Evolutionary conservation across 495 filamentous ascomycete genomes (phyloP), one percentile per base, ranked within the genome.

Genomic region (Cercophora sp.): DNA sequence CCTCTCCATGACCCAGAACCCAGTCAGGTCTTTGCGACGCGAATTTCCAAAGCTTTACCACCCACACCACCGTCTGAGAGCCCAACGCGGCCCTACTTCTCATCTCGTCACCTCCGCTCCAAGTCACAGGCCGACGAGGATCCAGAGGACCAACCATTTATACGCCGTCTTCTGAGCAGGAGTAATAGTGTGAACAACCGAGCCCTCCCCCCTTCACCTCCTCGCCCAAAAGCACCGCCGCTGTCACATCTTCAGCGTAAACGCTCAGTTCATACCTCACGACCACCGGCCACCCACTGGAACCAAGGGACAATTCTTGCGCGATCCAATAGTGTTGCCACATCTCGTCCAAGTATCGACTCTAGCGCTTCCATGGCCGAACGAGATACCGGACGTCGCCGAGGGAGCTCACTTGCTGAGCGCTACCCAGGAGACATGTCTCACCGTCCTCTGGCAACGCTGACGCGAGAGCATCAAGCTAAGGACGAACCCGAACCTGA

Each of bases 1-100:
- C 82, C 83, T 11, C 32, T 67, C n/a, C 51, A 65, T 51, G 60
- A 65, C 10, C 64, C 56, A 4, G 62, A 65, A 37, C 64, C 64
- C 4, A 65, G 51, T 29, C 60, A 67, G 52, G 51, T 61, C 15
- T 62, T 26, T 41, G 64, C 64, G 41, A 60, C 64, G 31, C 59
- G 52, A 35, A 20, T 48, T 3, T 20, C 57, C 29, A 55, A 55
- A 24, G 42, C 45, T 1, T 41, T 54, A 5, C 61, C 50, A 43
- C 59, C 67, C 20, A 70, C 65, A 13, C 66, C 66, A 6, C 70
- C 69, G 36, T 22, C 51, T 8, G 61, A 62, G 4, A 70, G 60
- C 50, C 65, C 59, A 46, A 64, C 51, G 16, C 25, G 46, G 8
- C 24, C 55, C 15, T 16, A 6, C 9, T 56, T 50, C 23, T 41